Evolutionary conservation across 2,329 filamentous ascomycete species (phyloP).

Genomic region (Fusarium sp.): DNA sequence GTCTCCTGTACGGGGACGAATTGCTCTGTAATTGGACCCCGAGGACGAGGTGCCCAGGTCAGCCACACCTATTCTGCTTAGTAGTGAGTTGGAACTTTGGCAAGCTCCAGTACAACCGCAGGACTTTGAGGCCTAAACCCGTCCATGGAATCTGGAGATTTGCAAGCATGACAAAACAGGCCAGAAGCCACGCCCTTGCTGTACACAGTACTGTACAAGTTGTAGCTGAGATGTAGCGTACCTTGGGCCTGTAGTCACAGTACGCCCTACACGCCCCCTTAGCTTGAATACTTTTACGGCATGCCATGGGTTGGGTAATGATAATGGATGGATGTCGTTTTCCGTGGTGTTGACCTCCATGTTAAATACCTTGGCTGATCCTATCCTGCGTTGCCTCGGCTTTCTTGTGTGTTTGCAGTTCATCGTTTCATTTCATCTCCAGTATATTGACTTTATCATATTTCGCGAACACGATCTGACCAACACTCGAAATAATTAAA

Average conservation of each 20-base stretch:
- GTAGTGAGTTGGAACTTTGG: conserved; percentile 8
- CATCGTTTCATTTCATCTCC: background rate
- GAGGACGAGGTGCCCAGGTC: background rate
- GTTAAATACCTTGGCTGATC: conserved; percentile 34
- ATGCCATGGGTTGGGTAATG: background rate
- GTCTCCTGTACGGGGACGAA: background rate
- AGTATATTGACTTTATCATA: background rate
- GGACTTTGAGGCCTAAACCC: background rate
- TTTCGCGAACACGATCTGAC: background rate
- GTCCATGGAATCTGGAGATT: conserved; percentile 33
- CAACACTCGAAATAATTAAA: background rate
- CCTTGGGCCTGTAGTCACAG: background rate
- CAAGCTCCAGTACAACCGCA: background rate
- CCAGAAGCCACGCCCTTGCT: conserved; percentile 27
- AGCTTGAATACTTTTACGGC: conserved; percentile 8
- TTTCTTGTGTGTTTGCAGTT: background rate
- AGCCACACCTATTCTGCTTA: conserved; percentile 10
- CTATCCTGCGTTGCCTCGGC: background rate
- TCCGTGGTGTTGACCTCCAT: conserved; percentile 12
- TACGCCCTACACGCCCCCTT: conserved; percentile 16
- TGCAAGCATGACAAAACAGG: conserved; percentile 42
- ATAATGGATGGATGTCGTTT: conserved; percentile 25
- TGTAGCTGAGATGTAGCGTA: conserved; percentile 2
- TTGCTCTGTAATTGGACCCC: conserved; percentile 22
- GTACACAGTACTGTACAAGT: background rate